phyloP scores from a whole-genome alignment of 176 grass and related monocot species.

The Oryza nivara region DNA sequence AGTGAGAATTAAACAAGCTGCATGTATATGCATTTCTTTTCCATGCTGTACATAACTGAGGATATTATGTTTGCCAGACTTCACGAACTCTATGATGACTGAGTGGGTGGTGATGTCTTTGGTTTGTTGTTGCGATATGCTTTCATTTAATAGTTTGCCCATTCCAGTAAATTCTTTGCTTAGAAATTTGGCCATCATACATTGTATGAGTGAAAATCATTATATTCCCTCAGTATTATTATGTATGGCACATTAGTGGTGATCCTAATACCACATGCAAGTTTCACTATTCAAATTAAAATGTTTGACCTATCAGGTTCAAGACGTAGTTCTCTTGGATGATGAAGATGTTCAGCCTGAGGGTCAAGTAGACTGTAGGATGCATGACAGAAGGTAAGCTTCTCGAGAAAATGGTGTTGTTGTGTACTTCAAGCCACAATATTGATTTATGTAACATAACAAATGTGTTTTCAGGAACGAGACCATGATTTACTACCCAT shows the following conservation, averaged over 20 bases:
- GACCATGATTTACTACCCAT: slow-evolving; percentile 76
- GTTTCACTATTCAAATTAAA: slow-evolving; percentile 21
- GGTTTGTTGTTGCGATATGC: background rate
- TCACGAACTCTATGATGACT: background rate
- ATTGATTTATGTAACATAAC: slow-evolving; percentile 30
- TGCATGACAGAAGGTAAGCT: slow-evolving; percentile 48
- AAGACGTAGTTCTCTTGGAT: slow-evolving; percentile 75
- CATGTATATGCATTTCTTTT: background rate
- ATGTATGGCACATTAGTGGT: slow-evolving; percentile 16
- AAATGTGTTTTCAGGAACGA: slow-evolving; percentile 57
- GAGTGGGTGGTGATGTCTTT: background rate
- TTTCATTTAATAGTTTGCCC: background rate
- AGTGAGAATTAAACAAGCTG: background rate
- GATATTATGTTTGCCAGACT: background rate
- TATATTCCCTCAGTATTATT: background rate
- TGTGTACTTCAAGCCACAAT: slow-evolving; percentile 6
- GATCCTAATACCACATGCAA: slow-evolving; percentile 31
- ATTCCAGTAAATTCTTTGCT: slow-evolving; percentile 8
- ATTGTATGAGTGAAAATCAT: background rate
- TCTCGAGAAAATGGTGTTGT: slow-evolving; percentile 17
- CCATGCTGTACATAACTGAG: slow-evolving; percentile 2
- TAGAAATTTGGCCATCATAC: slow-evolving; percentile 14
- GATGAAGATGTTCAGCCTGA: slow-evolving; percentile 63
- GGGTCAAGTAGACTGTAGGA: slow-evolving; percentile 25
- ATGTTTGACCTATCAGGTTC: slow-evolving; percentile 33